Base-by-base conservation (phyloP, 192 early-diverging fungal species). In the Podila clonocystis region DNA sequence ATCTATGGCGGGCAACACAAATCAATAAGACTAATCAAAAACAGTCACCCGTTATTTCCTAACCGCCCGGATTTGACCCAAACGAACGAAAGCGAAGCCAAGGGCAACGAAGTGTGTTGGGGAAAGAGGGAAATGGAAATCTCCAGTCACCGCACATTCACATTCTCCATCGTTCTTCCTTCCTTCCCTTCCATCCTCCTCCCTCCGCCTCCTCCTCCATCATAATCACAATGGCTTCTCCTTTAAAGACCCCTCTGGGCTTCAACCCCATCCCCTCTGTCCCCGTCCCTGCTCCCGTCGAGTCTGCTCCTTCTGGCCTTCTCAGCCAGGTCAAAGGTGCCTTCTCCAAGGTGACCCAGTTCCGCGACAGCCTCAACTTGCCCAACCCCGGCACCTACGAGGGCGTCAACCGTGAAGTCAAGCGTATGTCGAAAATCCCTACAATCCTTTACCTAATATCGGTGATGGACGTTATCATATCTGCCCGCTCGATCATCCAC, bases 371-470 rank as follows among this genome's bases (percentile, higher is more conserved):
- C 48, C 82, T 92, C 29, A 84, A 91, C 68, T 83, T 97, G 67
- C 89, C 91, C n/a, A 90, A 89, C 75, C 95, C 95, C 24, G 96
- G 94, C 67, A 90, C 82, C 66, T 95, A 89, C 74, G 96, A 97
- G 84, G 85, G 88, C 67, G 82, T 95, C 73, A 95, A 94, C 86
- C 72, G 91, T 45, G 95, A 96, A 85, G 85, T 87, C 36, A 95
- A 93, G 83, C 82, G 95, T 97, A 82, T 28, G 84, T 61, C 59
- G 24, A 15, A 45, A 15, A 45, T 17, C 41, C 12, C 29, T 61
- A 26, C 24, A 28, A 17, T 60, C 29, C 26, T 12, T 61, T 33
- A 30, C 29, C 9, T 60, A 26, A 24, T 30, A 17, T 61, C 20
- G 20, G 24, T 12, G 41, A 15, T 15, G 15, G 13, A 15, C 41